These are phyloP conservation scores for Populus hybrid DNA, from an alignment of 441 rosid genomes.

Conservation along the genomic window DNA sequence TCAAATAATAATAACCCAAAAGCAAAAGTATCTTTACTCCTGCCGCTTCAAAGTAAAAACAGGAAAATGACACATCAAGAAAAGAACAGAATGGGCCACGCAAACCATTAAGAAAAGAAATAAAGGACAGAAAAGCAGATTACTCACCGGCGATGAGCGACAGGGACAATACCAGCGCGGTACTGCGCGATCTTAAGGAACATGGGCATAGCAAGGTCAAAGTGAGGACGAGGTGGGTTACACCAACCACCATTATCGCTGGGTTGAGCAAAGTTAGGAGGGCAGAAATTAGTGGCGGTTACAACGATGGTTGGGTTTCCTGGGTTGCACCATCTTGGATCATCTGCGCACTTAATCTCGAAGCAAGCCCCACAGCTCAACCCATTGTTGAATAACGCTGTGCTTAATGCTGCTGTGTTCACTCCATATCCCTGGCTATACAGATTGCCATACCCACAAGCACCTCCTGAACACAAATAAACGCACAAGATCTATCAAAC, in stretches of 20 bases:
- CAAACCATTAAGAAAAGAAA: not conserved
- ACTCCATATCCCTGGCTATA: slow-evolving; percentile 36
- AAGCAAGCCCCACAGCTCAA: slow-evolving; percentile 36
- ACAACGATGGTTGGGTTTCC: slow-evolving; percentile 26
- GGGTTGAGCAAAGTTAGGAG: slow-evolving; percentile 31
- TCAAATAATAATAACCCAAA: too few species aligned
- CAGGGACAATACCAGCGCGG: slow-evolving; percentile 35
- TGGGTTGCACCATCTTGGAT: slow-evolving; percentile 29
- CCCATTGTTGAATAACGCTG: slow-evolving; percentile 31
- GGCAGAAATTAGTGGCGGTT: slow-evolving; percentile 28
- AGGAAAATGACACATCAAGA: not conserved
- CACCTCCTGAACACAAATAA: slow-evolving; percentile 21
- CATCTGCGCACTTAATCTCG: slow-evolving; percentile 25
- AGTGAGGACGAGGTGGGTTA: slow-evolving; percentile 35
- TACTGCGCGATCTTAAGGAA: slow-evolving; percentile 33
- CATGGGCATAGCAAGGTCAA: slow-evolving; percentile 40
- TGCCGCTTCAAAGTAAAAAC: not conserved
- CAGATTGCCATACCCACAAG: slow-evolving; percentile 37
- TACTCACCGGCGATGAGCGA: slow-evolving; percentile 25
- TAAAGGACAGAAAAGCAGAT: not conserved
- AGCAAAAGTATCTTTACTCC: not conserved
- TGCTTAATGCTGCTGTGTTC: slow-evolving; percentile 37
- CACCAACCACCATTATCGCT: slow-evolving; percentile 39
- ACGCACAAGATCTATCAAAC: not conserved
- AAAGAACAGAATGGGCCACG: not conserved